Evolutionary conservation across 768 basidiomycete genomes (phyloP), one percentile per base, ranked within the genome.

Genomic region (Hericium coralloides): DNA sequence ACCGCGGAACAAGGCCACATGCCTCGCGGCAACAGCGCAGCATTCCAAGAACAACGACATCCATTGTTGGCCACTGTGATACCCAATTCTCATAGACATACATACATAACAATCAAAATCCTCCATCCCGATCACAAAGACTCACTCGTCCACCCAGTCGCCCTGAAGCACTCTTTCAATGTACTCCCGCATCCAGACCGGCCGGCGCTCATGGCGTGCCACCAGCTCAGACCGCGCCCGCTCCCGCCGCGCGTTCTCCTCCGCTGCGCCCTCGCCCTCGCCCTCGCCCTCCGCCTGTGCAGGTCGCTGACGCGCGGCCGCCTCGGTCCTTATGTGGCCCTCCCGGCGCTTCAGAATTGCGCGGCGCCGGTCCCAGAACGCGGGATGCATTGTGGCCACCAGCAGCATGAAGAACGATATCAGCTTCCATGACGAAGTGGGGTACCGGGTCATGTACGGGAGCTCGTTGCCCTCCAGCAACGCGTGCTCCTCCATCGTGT

Each of bases 311-410:
- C 57, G 55, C 2, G 47, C 52, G 15, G 56, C 52, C 36, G 55
- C 47, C 55, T 63, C 62, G 22, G 55, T 56, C 41, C 62, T 57
- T 2, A 63, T 38, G 3, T 53, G 48, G n/a, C 62, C 62, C 36
- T 63, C 62, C 17, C 62, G 60, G 25, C 55, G 60, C 43, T 57
- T 49, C 41, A 63, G 52, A 2, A 52, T 53, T 6, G 57, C 38
- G n/a, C 62, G 62, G 14, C 62, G 62, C 7, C 62, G 62, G 12
- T 63, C 57, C 62, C 62, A 63, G 22, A 61, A n/a, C 1, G 62
- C 62, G 7, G 62, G 62, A 51, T 60, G 57, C 31, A 58, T 53
- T 31, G 62, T 63, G 31, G 61, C 37, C 54, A 58, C 12, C 23
- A 63, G 37, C 45, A 63, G 17, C 20, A 53, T 39, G 3, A 59